Percentiles rank a stretch among this genome's conserved stretches.
These are phyloP conservation scores for Wickerhamomyces tratensis DNA, from an alignment of 805 yeast species.

Conservation along the genomic window DNA sequence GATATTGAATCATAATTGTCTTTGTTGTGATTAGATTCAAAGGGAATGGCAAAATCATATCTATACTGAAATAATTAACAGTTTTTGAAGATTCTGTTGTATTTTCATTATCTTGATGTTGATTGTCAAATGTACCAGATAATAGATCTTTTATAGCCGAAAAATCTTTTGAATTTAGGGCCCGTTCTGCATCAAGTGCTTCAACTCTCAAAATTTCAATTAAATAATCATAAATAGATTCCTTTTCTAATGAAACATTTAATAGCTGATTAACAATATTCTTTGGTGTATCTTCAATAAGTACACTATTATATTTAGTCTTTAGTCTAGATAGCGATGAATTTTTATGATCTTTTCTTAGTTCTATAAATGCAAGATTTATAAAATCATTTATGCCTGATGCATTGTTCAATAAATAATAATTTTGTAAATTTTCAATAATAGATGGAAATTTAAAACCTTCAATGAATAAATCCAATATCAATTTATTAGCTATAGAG, in stretches of 20 bases:
- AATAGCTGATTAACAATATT: conserved; percentile 19
- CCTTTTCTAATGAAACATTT: conserved; percentile 30
- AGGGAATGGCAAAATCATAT: conserved; percentile 76
- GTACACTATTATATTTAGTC: conserved; percentile 17
- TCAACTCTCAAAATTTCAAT: conserved; percentile 42
- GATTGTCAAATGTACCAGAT: conserved; percentile 26
- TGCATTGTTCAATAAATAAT: conserved; percentile 47
- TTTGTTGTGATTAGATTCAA: conserved; percentile 64
- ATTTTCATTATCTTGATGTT: conserved; percentile 10
- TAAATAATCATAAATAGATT: conserved; percentile 29
- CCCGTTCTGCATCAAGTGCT: conserved; percentile 44
- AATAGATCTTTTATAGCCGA: conserved; percentile 34
- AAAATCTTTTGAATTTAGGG: conserved; percentile 34
- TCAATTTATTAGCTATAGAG: conserved; percentile 51
- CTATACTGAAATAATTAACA: conserved; percentile 44
- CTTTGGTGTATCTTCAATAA: conserved; percentile 1
- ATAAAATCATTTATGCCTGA: conserved; percentile 44
- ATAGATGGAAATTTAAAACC: conserved; percentile 48
- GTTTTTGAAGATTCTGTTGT: conserved; percentile 27
- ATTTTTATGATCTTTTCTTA: conserved; percentile 29
- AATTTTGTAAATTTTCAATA: conserved; percentile 40
- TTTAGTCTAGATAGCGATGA: conserved; percentile 23
- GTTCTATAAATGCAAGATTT: conserved; percentile 38
- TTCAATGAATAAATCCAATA: conserved; percentile 45
- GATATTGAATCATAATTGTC: conserved; percentile 68